Base-by-base conservation (phyloP, 495 filamentous ascomycete genomes). In the Darksidea phi region DNA sequence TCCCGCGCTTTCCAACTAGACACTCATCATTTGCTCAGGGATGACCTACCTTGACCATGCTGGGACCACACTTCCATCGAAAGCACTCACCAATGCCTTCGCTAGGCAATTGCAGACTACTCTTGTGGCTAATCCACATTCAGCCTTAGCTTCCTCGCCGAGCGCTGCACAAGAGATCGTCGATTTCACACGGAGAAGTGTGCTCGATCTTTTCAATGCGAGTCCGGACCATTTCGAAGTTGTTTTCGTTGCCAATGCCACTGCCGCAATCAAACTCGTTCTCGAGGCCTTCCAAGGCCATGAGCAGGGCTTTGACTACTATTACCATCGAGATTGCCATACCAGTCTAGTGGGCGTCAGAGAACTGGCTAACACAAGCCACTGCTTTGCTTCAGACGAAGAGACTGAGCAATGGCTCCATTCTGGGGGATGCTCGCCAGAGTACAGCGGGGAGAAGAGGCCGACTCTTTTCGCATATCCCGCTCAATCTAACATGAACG, bases 401-500 rank as follows among this genome's bases (percentile, higher is more conserved):
- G 84, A 87, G 54, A 84, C 88, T 0, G 84, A 88, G 21, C 62
- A 69, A 15, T 91, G 89, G 89, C 72, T 91, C 12, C 69, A 71
- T 28, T 64, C 69, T 47, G 36, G 10, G 15, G 24, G 13, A 17
- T 1, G 32, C 12, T 2, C 1, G 2, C 8, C 18, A 0, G 48
- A 57, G 6, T n/a, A 51, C 0, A 23, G 10, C 46, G 24, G 25
- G 11, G 32, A 4, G 6, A 25, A 36, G 42, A 32, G 48, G 8
- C 47, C 64, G 72, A 57, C 36, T 61, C 73, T 93, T 13, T 89
- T 91, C 67, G 87, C 84, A 13, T 93, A 86, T 71, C 88, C 89
- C 12, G 89, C 83, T 5, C 88, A 91, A 71, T 89, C 86, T 13
- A 91, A 91, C 67, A 85, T 93, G 79, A 89, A 83, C 12, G 89